phyloP scores from a whole-genome alignment of 106 monocot genomes.

The Platanthera zijinensis region DNA sequence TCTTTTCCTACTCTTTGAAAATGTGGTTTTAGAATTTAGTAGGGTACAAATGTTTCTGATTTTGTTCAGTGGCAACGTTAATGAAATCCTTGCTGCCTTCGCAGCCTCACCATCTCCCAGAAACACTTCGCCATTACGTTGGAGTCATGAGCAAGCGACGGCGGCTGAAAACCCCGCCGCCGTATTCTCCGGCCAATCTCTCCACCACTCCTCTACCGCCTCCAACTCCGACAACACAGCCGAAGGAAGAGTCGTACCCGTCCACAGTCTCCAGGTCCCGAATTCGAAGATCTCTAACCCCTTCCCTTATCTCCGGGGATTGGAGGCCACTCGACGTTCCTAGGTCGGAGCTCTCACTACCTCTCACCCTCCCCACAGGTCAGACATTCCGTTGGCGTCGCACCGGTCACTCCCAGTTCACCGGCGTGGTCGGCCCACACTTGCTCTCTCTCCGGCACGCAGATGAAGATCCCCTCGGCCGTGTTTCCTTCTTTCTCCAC shows the following conservation, averaged over 20 bases:
- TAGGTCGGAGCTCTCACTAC: slow-evolving; percentile 69
- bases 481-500: slow-evolving; percentile 56
- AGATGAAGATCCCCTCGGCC: slow-evolving; percentile 22
- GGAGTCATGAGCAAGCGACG: slow-evolving; percentile 20
- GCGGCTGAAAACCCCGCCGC: slow-evolving; percentile 15
- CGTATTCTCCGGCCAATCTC: not conserved
- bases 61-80: not conserved
- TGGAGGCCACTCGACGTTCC: slow-evolving; percentile 57
- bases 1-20: too few relatives aligned
- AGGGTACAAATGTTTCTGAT: too few relatives aligned
- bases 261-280: not conserved
- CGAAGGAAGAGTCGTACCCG: not conserved
- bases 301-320: slow-evolving; percentile 4
- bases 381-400: slow-evolving; percentile 93
- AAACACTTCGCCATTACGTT: not conserved
- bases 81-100: not conserved
- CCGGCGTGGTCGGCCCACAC: slow-evolving; percentile 73
- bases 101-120: not conserved
- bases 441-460: slow-evolving; percentile 64
- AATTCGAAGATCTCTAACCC: slow-evolving; percentile 39
- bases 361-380: slow-evolving; percentile 79
- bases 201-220: slow-evolving; percentile 17
- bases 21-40: too few relatives aligned
- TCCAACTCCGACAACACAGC: not conserved
- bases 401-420: slow-evolving; percentile 45